Base-by-base conservation (phyloP, 352 stramenopile species). In the Pythium brachiatum region DNA sequence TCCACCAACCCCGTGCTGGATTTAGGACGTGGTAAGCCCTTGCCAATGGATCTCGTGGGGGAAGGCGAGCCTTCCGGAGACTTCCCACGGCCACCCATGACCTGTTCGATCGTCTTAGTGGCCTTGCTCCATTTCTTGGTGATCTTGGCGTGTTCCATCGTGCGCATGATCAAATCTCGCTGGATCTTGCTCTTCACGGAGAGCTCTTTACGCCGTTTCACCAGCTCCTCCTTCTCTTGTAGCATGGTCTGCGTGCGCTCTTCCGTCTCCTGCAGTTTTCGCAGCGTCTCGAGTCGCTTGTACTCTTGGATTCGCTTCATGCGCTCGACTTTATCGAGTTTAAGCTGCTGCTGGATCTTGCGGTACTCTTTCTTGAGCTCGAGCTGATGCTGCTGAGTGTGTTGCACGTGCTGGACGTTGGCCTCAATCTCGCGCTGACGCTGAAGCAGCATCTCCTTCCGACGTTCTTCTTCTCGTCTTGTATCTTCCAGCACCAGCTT, bases 221-320 rank as follows among this genome's bases (percentile, higher is more conserved):
- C 75, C 7, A 97, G 72, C 7, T 87, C 75, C 52, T 96, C 79
- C 55, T 92, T 94, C 51, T 94, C 78, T 51, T 81, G 78, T 0
- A 92, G 76, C 84, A 97, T 94, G 16, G 64, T 73, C 48, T 94
- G 77, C 2, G 88, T 96, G 18, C 88, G 77, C 21, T 81, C 69
- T 56, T 97, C 87, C 0, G 74, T 89, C 57, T 96, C 88, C 53
- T 92, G 76, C 29, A 97, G 75, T 65, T 95, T 92, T 8, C 86
- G 82, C 46, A 96, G 43, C 38, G 87, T 96, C 62, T 97, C 88
- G n/a, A 97, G 73, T 11, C 89, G 76, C 59, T 94, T 90, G 73
- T 96, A 97, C 64, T 97, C 90, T 60, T 96, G 79, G 26, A 97
- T 86, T 23, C 91, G 88, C 57, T 83, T 89, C 77, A 97, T 96